phyloP scores from a whole-genome alignment of 2,329 filamentous ascomycete genomes.

The Sclerotinia minor region DNA sequence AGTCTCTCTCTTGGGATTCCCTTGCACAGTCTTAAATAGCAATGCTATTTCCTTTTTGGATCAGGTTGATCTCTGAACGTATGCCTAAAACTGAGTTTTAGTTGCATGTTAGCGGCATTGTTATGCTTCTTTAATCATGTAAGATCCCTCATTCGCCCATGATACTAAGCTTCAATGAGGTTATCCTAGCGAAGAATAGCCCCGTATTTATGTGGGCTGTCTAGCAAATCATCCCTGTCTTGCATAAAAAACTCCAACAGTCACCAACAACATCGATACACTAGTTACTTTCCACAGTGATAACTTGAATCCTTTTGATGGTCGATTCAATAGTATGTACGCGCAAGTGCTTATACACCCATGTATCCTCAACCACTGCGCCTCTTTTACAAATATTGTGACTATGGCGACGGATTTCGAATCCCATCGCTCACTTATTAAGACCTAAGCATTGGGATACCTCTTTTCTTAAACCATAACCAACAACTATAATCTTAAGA shows the following conservation, averaged over 20 bases:
- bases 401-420: neutral
- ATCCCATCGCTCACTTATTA: neutral
- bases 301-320: neutral
- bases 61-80: no score
- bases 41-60: no score
- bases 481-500: neutral
- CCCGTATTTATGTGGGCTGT: neutral
- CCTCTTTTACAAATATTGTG: neutral
- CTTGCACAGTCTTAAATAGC: no score
- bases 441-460: no score
- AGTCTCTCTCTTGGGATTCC: no score
- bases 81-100: no score
- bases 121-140: no score
- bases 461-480: neutral
- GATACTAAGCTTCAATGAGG: no score
- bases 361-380: neutral
- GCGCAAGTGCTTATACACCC: neutral
- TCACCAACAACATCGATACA: neutral
- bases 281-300: no score
- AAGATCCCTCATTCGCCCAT: no score
- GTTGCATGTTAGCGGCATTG: no score
- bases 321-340: neutral
- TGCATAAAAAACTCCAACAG: neutral
- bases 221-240: neutral
- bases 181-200: no score